phyloP scores from a whole-genome alignment of 805 yeast genomes.

The Sugiyamaella floridensis region DNA sequence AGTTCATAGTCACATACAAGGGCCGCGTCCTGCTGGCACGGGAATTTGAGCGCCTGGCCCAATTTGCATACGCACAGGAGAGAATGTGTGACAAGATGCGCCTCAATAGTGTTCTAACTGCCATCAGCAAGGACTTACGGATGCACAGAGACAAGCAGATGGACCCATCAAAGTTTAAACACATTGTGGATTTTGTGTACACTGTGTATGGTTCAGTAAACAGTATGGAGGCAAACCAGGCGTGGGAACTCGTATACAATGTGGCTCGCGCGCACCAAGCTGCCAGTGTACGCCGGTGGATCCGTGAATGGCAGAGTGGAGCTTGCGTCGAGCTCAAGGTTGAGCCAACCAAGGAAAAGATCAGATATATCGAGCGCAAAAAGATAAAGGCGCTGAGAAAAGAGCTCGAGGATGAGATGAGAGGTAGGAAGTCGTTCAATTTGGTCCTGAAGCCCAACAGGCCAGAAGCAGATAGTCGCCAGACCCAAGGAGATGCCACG shows the following conservation, averaged over 20 bases:
- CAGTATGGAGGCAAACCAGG: too few relatives aligned
- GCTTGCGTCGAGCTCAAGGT: too few relatives aligned
- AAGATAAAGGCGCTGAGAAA: too few relatives aligned
- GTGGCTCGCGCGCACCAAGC: background rate
- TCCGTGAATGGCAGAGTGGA: too few relatives aligned
- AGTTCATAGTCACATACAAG: background rate
- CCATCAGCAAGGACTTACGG: background rate
- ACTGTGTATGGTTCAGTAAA: background rate
- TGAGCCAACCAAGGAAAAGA: too few relatives aligned
- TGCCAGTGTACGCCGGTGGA: background rate
- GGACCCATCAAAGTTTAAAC: background rate
- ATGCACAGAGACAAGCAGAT: background rate
- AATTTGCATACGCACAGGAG: constrained; percentile 5
- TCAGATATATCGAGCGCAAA: too few relatives aligned
- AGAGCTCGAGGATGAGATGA: too few relatives aligned
- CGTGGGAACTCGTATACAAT: background rate
- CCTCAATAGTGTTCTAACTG: background rate
- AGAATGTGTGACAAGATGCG: too few relatives aligned
- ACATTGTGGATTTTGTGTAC: background rate
- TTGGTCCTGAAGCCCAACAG: too few relatives aligned
- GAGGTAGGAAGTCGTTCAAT: too few relatives aligned
- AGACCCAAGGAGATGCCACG: too few relatives aligned
- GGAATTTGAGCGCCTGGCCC: constrained; percentile 24
- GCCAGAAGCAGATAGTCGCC: too few relatives aligned
- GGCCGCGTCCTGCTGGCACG: constrained; percentile 9